phyloP scores from a whole-genome alignment of 2,329 filamentous ascomycete genomes.

The Xylaria multiplex region DNA sequence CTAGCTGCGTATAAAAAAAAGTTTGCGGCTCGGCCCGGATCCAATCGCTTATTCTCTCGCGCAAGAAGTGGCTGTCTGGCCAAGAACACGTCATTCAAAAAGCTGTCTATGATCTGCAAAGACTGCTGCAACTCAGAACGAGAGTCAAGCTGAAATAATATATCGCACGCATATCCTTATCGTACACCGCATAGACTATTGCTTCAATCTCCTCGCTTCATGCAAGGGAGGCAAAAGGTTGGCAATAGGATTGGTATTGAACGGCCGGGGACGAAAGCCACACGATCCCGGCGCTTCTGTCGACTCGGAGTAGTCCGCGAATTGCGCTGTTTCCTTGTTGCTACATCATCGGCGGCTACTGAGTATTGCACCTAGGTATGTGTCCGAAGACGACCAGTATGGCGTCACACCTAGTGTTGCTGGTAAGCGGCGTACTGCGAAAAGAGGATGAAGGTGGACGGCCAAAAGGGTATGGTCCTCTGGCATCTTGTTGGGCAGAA shows the following conservation, averaged over 20 bases:
- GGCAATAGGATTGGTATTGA: conserved; percentile 17
- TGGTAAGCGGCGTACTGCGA: neutral
- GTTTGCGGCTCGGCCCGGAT: conserved; percentile 18
- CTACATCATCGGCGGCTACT: neutral
- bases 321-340: neutral
- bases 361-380: conserved; percentile 8
- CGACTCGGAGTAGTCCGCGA: conserved; percentile 4
- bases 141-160: conserved; percentile 15
- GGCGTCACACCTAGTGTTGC: conserved; percentile 15
- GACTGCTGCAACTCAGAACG: neutral
- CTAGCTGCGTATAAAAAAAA: conserved; percentile 18
- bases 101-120: conserved; percentile 18
- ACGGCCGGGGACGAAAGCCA: conserved; percentile 6
- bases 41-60: conserved; percentile 18
- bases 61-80: conserved; percentile 8
- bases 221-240: conserved; percentile 16
- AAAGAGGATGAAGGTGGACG: conserved; percentile 7
- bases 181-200: conserved; percentile 33
- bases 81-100: conserved; percentile 20
- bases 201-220: conserved; percentile 10
- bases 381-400: neutral
- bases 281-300: conserved; percentile 11
- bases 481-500: neutral
- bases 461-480: neutral
- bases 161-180: conserved; percentile 7